Base-by-base conservation (phyloP, 345 rosid species). In the Heritiera littoralis region DNA sequence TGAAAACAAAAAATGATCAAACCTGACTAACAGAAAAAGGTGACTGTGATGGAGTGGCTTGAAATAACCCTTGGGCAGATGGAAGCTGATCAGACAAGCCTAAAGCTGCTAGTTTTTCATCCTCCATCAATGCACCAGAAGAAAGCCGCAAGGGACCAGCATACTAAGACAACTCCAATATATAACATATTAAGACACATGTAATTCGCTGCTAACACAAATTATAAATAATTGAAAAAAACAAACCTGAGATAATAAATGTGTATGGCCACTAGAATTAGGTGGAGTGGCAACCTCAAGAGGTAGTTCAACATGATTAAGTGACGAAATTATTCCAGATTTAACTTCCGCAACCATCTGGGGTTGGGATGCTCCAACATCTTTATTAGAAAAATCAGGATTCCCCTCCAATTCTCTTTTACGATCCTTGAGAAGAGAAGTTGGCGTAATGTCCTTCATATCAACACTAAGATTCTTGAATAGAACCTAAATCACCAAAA, bases 361-460 rank as follows among this genome's bases (percentile, higher is more conserved):
- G 17, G 90, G 85, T 77, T 96, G 98, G 56, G 97, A 82, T 61
- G 84, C 91, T 49, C 89, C 98, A 40, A 83, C 84, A 86, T 94
- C 98, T 85, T 96, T 96, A 81, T 89, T 95, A 20, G 97, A 93
- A 85, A 95, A 95, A 87, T 95, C 99, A 69, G 99, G 98, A 82
- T 93, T 95, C 63, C 99, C 99, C 82, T 94, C 97, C 51, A 93
- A 81, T 86, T 95, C 99, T 85, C 99, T 88, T 72, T 90, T 91
- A 66, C 97, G 91, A 76, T 92, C 99, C 86, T 90, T 93, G 71
- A 95, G 90, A 84, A 93, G 97, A 78, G 95, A 91, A 77, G 97
- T 92, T 9, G 97, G 99, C 9, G 86, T 78, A 81, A 91, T 91
- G 74, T 94, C 98, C 87, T 96, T 96, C 91, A 95, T 61, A 81